These are phyloP conservation scores for Trifolium dubium DNA, from an alignment of 306 rosid species.

Conservation along the genomic window DNA sequence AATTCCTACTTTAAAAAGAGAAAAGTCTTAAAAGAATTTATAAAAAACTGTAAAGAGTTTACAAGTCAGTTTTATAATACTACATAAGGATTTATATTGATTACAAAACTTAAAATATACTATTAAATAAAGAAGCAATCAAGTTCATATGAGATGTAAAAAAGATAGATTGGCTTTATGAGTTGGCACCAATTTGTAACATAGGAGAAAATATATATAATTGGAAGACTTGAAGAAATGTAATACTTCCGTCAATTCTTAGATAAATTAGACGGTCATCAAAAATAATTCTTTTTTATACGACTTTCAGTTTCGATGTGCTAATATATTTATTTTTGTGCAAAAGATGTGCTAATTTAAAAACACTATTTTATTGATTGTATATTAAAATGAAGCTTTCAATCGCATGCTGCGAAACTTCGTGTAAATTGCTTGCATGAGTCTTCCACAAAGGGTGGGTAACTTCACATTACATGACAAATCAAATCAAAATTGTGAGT, in stretches of 20 bases:
- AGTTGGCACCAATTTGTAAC: not conserved
- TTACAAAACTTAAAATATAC: too few species aligned
- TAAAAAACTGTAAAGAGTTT: too few species aligned
- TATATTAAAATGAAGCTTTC: constrained; percentile 1
- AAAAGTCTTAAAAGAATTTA: too few species aligned
- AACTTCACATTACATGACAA: too few species aligned
- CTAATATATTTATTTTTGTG: not conserved
- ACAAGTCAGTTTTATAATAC: too few species aligned
- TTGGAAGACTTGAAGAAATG: not conserved
- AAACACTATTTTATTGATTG: not conserved
- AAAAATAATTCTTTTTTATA: not conserved
- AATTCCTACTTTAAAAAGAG: too few species aligned
- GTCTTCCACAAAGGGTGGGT: not conserved
- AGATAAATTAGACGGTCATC: not conserved
- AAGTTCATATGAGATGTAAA: too few species aligned
- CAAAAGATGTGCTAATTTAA: not conserved
- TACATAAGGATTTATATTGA: too few species aligned
- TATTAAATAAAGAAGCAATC: too few species aligned
- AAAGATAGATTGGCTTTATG: too few species aligned
- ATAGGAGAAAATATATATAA: not conserved
- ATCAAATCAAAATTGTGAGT: too few species aligned
- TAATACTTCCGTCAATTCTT: not conserved
- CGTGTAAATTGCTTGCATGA: constrained; percentile 15
- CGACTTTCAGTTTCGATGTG: constrained; percentile 15
- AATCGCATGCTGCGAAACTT: constrained; percentile 8